A percentile compares a stretch with the other conserved stretches of the same genome.
phyloP scores from a whole-genome alignment of 495 filamentous ascomycete species.

The Aspergillus hancockii region DNA sequence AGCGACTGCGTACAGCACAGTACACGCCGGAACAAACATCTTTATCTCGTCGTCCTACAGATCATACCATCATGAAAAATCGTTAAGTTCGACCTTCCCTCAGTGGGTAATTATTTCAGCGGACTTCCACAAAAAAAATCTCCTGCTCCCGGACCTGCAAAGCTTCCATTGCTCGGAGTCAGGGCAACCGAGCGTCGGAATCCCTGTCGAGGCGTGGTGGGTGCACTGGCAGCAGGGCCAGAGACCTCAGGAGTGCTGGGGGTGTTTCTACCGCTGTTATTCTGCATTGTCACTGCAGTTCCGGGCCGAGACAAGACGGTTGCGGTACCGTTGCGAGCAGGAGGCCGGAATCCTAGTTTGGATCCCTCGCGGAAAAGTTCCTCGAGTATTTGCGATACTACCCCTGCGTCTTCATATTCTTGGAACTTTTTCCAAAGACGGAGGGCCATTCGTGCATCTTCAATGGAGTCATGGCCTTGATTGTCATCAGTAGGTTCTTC shows the following conservation, averaged over 20 bases:
- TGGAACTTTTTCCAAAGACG: constrained; percentile 87
- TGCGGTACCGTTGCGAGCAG: constrained; percentile 43
- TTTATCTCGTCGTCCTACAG: neutral
- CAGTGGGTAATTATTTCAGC: constrained; percentile 30
- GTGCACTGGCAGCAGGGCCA: constrained; percentile 33
- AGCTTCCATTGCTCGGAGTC: constrained; percentile 49
- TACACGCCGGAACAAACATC: neutral
- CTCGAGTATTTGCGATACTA: constrained; percentile 70
- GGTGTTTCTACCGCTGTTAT: constrained; percentile 46
- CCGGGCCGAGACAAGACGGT: constrained; percentile 45
- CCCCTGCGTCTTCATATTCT: constrained; percentile 83
- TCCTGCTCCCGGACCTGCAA: constrained; percentile 40
- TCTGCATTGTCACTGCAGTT: constrained; percentile 46
- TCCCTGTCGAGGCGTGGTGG: constrained; percentile 45
- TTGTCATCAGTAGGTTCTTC: constrained; percentile 57
- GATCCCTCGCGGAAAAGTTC: constrained; percentile 77
- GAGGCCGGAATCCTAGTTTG: constrained; percentile 73
- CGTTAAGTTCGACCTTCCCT: neutral
- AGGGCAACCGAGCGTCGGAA: constrained; percentile 49
- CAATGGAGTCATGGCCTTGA: constrained; percentile 80
- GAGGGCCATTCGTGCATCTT: constrained; percentile 88
- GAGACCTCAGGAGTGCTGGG: constrained; percentile 39
- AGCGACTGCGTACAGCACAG: neutral
- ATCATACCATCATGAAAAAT: constrained; percentile 4
- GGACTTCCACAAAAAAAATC: constrained; percentile 49